Base-by-base conservation (phyloP, 2,329 filamentous ascomycete genomes). In the Teratosphaeriaceae sp. region DNA sequence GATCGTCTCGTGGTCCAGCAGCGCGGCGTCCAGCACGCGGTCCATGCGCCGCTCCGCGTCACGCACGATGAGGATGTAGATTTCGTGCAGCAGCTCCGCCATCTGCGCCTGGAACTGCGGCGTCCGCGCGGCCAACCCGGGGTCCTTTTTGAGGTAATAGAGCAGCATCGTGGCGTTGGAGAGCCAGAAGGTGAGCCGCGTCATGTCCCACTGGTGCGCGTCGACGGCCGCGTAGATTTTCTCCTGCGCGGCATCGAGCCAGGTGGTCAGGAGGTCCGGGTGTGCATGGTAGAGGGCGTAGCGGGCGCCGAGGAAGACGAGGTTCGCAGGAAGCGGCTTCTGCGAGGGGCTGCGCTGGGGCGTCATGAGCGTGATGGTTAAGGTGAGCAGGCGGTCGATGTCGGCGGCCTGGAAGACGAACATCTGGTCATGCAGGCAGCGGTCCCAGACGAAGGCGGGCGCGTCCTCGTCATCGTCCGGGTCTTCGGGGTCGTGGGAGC, bases 171-270 rank as follows among this genome's bases (percentile, higher is more conserved):
- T 98, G 7, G 88, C 88, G 63, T 98, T 98, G 1, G 92, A 97
- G 58, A 96, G 88, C 92, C 92, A 98, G 61, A 98, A 98, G 2
- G 92, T 92, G 27, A 98, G 72, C 53, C 98, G 95, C 0, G 92
- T 98, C 92, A 98, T 98, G 61, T 98, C 92, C 92, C 92, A 97
- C 61, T 98, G 92, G 59, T 90, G 82, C 48, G 79, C 79, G 65
- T 97, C 92, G n/a, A 98, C 88, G 22, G 96, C 88, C 46, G 88
- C 84, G 60, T 97, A 97, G 57, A 98, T 97, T 65, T 90, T 92
- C 59, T 94, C 88, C 77, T 94, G 94, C 27, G 92, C 88, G 26
- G 84, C 83, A 20, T 85, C 75, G 13, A 98, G 77, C 20, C 97
- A 76, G 33, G 84, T 84, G 15, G 80, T 82, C 8, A 98, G 71